A percentile compares a stretch with the other conserved stretches of the same genome.
Conservation (phyloP, 1,284 basidiomycete genomes). For the Moesziomyces sp. region DNA sequence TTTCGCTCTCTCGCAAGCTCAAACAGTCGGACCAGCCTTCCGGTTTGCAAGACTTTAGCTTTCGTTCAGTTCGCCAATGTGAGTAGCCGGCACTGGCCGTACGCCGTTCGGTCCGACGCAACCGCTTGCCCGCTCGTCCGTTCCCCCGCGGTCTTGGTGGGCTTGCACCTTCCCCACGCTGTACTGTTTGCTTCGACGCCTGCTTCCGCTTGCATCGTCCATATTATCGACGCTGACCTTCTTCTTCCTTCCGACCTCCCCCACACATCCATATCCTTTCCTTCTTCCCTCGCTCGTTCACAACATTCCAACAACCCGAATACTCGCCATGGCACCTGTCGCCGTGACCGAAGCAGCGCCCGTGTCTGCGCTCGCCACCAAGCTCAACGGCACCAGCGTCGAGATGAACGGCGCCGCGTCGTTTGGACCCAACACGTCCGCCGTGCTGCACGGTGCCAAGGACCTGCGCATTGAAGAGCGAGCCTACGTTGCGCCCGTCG, state of each 20-base stretch:
- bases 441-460: constrained; percentile 69
- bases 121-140: constrained; percentile 10
- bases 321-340: constrained; percentile 31
- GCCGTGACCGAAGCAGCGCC: constrained; percentile 24
- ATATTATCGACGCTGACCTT: constrained; percentile 16
- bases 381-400: constrained; percentile 15
- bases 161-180: too few species aligned
- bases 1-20: neutral
- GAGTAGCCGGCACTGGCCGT: neutral
- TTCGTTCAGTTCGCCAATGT: constrained; percentile 1
- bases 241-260: neutral
- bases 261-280: neutral
- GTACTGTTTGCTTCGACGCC: neutral
- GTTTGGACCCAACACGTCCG: constrained; percentile 54
- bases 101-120: constrained; percentile 30
- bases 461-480: constrained; percentile 74
- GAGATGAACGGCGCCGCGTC: constrained; percentile 24
- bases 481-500: constrained; percentile 75
- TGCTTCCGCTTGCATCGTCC: constrained; percentile 6
- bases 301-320: neutral
- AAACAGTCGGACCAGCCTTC: constrained; percentile 8
- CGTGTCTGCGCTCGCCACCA: constrained; percentile 13
- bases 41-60: neutral
- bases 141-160: constrained; percentile 1
- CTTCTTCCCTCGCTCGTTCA: too few species aligned